phyloP scores from a whole-genome alignment of 192 early-diverging fungal species.

The Physocladia obscura region DNA sequence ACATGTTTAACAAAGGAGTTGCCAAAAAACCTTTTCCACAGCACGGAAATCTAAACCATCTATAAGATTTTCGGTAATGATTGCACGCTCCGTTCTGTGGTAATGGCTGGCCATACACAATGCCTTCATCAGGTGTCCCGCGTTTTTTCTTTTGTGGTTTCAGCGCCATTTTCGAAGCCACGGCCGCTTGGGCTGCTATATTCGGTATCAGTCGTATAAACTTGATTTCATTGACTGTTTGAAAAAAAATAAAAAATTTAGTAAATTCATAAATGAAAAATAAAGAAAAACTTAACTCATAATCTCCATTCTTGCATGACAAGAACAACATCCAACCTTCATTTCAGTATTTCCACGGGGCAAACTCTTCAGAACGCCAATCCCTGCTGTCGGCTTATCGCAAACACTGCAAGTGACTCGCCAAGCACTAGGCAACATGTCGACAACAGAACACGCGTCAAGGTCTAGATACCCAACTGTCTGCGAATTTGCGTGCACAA shows the following conservation, averaged over 20 bases:
- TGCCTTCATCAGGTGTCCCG: conserved; percentile 50
- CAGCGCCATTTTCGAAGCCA: conserved; percentile 23
- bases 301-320: conserved; percentile 16
- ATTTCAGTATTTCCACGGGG: conserved; percentile 27
- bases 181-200: not conserved
- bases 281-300: conserved; percentile 21
- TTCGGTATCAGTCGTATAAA: conserved; percentile 50
- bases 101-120: conserved; percentile 73
- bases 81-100: conserved; percentile 77
- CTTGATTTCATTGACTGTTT: conserved; percentile 52
- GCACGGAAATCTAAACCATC: conserved; percentile 94
- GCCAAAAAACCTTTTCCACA: conserved; percentile 66
- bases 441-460: conserved; percentile 64
- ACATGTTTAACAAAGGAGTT: too few relatives aligned
- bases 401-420: conserved; percentile 72
- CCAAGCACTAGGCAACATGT: conserved; percentile 73
- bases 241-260: not conserved
- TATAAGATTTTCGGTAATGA: conserved; percentile 81
- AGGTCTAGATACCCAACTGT: conserved; percentile 75
- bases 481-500: conserved; percentile 54
- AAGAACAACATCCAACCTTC: not conserved
- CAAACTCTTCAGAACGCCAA: conserved; percentile 24
- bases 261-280: not conserved
- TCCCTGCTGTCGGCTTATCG: conserved; percentile 38
- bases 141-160: conserved; percentile 59